Base-by-base conservation (phyloP, 129 eudicot genomes). In the Flaveria bidentis region DNA sequence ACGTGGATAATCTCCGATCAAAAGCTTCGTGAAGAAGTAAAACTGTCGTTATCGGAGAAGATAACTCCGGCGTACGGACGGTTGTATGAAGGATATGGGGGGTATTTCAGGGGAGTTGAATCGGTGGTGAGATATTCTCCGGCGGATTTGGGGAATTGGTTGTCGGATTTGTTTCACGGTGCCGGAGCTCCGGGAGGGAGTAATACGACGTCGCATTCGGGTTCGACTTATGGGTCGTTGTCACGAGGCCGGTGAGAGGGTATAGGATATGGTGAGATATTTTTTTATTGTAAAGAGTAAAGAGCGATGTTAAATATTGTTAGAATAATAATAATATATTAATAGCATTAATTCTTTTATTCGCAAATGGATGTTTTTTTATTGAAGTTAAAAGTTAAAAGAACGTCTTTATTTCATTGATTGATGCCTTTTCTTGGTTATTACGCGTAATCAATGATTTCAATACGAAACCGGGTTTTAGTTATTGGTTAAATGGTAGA, bases 41-140 rank as follows among this genome's bases (percentile, higher is more conserved):
- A 86, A 52, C 50, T 82, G 0, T 87, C 94, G 6, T 46, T 89
- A 0, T 84, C 85, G 20, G 80, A 67, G 11, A 85, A 75, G 58
- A 66, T 95, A 0, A 66, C 65, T 10, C 85, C 92, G 70, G 70
- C 69, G 22, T 95, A 95, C 76, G 83, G 80, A 69, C 23, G 14
- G 1, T 87, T 91, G 17, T 95, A 89, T 76, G 82, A 86, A 1
- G 78, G 50, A 61, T 82, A 83, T 10, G 70, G 93, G 23, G 84
- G 49, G 2, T 55, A 16, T 13, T 77, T 79, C 20, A 23, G 60
- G 18, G 97, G 92, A 6, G 47, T 52, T 6, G 89, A 83, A 66
- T 41, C 96, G 0, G 83, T 87, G 45, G 91, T 91, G 57, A 87
- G 85, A 85, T 95, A 57, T 79, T 90, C 92, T 49, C 99, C 99